A percentile compares a stretch with the other conserved stretches of the same genome.
phyloP scores from a whole-genome alignment of 768 basidiomycete genomes.

The Leccinum subtestaceum region DNA sequence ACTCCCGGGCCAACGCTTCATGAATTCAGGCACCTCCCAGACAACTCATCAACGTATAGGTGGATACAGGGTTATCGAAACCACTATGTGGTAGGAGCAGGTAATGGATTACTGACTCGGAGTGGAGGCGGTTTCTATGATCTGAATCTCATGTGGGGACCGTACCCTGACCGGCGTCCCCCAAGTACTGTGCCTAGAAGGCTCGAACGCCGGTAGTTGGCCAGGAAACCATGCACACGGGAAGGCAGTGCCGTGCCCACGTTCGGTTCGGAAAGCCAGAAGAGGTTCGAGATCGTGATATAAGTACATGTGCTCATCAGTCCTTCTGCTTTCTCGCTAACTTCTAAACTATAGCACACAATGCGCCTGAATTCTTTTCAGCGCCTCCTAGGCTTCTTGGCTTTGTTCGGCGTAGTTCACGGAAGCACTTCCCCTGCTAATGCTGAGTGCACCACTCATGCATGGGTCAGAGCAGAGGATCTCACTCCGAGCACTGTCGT shows the following conservation, averaged over 20 bases:
- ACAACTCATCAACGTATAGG: too few relatives aligned
- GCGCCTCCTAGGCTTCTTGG: conserved; percentile 1
- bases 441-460: conserved; percentile 6
- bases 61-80: too few relatives aligned
- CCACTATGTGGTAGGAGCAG: too few relatives aligned
- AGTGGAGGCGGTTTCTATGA: too few relatives aligned
- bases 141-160: too few relatives aligned
- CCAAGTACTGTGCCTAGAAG: background rate
- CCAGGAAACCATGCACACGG: background rate
- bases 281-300: background rate
- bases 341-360: too few relatives aligned
- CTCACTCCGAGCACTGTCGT: conserved; percentile 13
- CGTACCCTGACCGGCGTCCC: too few relatives aligned
- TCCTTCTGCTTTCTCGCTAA: background rate
- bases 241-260: background rate
- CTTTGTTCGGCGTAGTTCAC: background rate
- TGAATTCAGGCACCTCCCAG: too few relatives aligned
- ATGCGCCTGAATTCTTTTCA: background rate
- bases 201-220: background rate
- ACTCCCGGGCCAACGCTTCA: background rate
- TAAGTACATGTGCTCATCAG: background rate
- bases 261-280: background rate
- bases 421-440: background rate
- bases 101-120: too few relatives aligned
- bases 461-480: conserved; percentile 22